Percentiles rank a stretch among this genome's conserved stretches.
Evolutionary conservation across 1,284 basidiomycete species (phyloP).

Genomic region (Inonotus obliquus): DNA sequence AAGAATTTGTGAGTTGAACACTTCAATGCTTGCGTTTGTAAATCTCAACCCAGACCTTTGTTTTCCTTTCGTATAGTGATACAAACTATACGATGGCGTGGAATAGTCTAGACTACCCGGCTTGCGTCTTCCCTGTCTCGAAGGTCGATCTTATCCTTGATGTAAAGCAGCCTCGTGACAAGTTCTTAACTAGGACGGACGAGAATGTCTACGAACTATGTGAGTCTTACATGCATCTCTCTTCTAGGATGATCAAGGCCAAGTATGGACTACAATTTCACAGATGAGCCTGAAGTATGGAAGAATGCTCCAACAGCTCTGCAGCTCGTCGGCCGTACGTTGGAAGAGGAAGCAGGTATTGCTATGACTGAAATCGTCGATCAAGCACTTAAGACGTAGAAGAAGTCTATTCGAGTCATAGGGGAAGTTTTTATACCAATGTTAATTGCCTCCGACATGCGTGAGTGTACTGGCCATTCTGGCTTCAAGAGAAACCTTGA

Average conservation of each 20-base stretch:
- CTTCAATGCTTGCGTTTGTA: not conserved
- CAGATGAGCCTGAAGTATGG: conserved; percentile 56
- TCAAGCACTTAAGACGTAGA: conserved; percentile 33
- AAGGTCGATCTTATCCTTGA: conserved; percentile 50
- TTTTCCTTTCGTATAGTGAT: conserved; percentile 29
- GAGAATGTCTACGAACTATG: conserved; percentile 49
- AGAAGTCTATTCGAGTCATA: not conserved
- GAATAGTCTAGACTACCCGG: conserved; percentile 68
- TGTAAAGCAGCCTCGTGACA: conserved; percentile 34
- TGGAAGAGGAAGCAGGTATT: conserved; percentile 71
- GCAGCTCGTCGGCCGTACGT: conserved; percentile 64
- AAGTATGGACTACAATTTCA: not conserved
- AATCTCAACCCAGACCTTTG: conserved; percentile 21
- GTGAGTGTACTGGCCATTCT: too few species aligned
- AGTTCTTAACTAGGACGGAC: conserved; percentile 46
- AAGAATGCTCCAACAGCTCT: conserved; percentile 61
- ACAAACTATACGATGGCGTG: conserved; percentile 56
- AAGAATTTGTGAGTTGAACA: conserved; percentile 35
- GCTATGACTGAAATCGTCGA: conserved; percentile 59
- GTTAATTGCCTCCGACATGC: too few species aligned
- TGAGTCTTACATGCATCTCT: conserved; percentile 30
- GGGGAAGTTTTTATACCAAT: too few species aligned
- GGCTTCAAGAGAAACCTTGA: too few species aligned
- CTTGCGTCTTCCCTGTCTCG: conserved; percentile 63
- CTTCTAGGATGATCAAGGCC: not conserved